Conservation (phyloP, 208 protist genomes). For the Crithidia fasciculata region DNA sequence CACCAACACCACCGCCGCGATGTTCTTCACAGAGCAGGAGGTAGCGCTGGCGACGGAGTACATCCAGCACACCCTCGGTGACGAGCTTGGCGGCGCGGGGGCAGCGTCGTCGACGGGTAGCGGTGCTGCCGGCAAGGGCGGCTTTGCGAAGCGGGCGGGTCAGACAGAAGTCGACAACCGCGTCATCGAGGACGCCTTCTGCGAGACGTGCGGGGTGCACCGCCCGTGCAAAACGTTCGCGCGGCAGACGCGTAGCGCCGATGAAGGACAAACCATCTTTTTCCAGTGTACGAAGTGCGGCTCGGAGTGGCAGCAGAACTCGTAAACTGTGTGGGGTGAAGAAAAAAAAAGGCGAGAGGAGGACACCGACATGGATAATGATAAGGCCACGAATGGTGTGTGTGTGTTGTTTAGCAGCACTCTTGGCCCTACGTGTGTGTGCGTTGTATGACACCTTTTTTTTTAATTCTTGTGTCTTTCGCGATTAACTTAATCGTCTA, state of each 20-base stretch:
- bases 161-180: constrained; percentile 79
- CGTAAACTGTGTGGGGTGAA: constrained; percentile 36
- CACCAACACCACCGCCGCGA: constrained; percentile 40
- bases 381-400: neutral
- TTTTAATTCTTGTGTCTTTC: no score
- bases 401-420: no score
- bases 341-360: neutral
- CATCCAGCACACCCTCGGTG: constrained; percentile 28
- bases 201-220: constrained; percentile 75
- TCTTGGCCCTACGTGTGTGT: no score
- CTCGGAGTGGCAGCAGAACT: constrained; percentile 91
- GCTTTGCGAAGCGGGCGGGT: constrained; percentile 28
- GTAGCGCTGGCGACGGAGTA: constrained; percentile 35
- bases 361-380: neutral
- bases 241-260: constrained; percentile 88
- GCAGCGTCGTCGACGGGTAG: neutral
- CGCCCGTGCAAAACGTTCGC: constrained; percentile 82
- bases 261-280: constrained; percentile 94
- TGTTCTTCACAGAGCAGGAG: constrained; percentile 60
- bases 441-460: no score
- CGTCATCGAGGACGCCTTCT: constrained; percentile 88
- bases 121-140: neutral
- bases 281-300: constrained; percentile 90
- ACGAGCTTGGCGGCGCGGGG: constrained; percentile 6
- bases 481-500: no score